Evolutionary conservation across 441 rosid species (phyloP).

Genomic region (Flueggea neowawraea): DNA sequence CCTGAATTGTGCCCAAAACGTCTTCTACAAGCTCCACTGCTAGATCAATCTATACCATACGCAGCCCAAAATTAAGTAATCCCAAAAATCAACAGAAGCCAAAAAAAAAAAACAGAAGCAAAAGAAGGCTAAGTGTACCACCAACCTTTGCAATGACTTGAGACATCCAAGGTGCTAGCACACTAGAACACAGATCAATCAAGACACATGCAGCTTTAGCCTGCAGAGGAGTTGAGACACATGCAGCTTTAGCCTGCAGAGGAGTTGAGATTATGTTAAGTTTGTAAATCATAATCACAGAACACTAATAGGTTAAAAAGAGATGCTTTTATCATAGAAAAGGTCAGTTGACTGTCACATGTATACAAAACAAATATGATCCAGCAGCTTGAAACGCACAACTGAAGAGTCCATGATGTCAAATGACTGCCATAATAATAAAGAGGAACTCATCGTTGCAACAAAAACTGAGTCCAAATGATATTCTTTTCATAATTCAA

Average conservation of each 20-base stretch:
- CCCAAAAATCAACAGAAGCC: slow-evolving; percentile 6
- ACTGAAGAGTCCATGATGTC: too few species aligned
- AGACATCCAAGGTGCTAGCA: slow-evolving; percentile 75
- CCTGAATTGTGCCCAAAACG: slow-evolving; percentile 78
- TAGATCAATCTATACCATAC: slow-evolving; percentile 61
- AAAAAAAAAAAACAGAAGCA: slow-evolving; percentile 8
- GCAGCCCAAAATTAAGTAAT: slow-evolving; percentile 20
- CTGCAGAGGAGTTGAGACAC: slow-evolving; percentile 36
- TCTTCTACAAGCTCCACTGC: slow-evolving; percentile 79
- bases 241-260: slow-evolving; percentile 50
- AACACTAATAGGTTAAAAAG: too few species aligned
- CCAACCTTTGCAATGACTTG: slow-evolving; percentile 79
- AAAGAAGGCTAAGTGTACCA: slow-evolving; percentile 1
- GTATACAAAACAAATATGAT: neutral
- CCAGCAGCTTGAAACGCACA: neutral
- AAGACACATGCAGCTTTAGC: slow-evolving; percentile 87
- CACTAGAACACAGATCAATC: slow-evolving; percentile 75
- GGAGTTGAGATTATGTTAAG: neutral
- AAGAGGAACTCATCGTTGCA: too few species aligned
- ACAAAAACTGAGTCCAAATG: too few species aligned
- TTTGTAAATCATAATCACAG: too few species aligned
- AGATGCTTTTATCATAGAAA: neutral
- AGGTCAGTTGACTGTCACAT: neutral
- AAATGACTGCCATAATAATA: too few species aligned
- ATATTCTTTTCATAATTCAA: neutral